A percentile compares a stretch with the other conserved stretches of the same genome.
Conservation (phyloP, 164 flowering plant species). For the Kingdonia uniflora region DNA sequence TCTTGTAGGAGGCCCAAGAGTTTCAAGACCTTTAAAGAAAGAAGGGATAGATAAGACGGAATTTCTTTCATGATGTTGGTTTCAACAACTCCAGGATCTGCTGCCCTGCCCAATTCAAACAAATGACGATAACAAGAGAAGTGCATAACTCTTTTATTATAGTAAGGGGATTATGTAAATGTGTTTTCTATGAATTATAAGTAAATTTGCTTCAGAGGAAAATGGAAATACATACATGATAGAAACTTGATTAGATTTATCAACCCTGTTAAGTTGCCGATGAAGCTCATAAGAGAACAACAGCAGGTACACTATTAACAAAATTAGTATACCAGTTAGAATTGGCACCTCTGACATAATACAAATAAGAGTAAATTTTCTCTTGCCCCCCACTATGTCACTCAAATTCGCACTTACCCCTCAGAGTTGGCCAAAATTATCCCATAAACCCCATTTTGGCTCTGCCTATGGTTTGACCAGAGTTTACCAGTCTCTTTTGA, state of each 20-base stretch:
- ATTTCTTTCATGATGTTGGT: constrained; percentile 85
- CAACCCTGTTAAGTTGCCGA: constrained; percentile 35
- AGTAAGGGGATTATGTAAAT: no score
- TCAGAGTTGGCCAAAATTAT: no score
- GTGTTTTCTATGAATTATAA: no score
- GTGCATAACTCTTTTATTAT: no score
- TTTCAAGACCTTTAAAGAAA: constrained; percentile 40
- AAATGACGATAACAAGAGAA: no score
- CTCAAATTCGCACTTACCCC: no score
- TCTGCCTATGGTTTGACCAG: no score
- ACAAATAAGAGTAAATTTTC: no score
- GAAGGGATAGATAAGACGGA: constrained; percentile 35
- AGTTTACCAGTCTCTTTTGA: no score
- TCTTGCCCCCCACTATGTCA: no score
- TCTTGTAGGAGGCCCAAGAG: constrained; percentile 54
- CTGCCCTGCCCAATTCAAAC: constrained; percentile 45
- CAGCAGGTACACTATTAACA: constrained; percentile 52
- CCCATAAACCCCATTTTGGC: no score
- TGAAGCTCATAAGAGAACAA: constrained; percentile 79
- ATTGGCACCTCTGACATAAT: background rate
- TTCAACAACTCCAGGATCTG: constrained; percentile 74
- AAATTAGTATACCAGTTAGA: constrained; percentile 11
- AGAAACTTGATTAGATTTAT: constrained; percentile 37
- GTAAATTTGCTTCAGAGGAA: background rate
- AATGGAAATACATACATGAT: constrained; percentile 47